These are phyloP conservation scores for Leishmania amazonensis DNA, from an alignment of 208 protist species.

Conservation along the genomic window DNA sequence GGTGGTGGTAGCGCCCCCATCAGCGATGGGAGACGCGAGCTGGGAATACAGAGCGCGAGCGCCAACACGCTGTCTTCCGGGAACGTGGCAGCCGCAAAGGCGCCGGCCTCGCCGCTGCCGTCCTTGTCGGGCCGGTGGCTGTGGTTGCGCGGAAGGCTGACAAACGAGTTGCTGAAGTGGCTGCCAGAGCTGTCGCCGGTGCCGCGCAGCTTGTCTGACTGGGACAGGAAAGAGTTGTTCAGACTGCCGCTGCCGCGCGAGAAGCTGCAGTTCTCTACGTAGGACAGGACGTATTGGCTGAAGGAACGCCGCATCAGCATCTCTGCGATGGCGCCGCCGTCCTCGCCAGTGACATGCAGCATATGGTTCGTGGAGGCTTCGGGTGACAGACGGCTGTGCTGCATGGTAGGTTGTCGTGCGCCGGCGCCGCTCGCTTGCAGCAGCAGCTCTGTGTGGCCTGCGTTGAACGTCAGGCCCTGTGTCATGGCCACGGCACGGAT, in stretches of 20 bases:
- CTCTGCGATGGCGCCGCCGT: neutral
- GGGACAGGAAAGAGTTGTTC: slow-evolving; percentile 7
- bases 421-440: neutral
- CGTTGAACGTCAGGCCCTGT: slow-evolving; percentile 33
- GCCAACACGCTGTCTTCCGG: slow-evolving; percentile 46
- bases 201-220: neutral
- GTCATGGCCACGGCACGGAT: slow-evolving; percentile 42
- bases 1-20: slow-evolving; percentile 10
- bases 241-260: slow-evolving; percentile 7
- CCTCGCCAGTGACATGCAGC: neutral
- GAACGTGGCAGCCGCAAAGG: slow-evolving; percentile 14
- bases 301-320: slow-evolving; percentile 12
- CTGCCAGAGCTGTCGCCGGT: neutral
- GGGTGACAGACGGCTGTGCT: neutral
- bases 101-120: neutral
- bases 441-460: slow-evolving; percentile 9
- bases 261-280: slow-evolving; percentile 47
- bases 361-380: neutral
- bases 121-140: neutral
- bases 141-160: neutral
- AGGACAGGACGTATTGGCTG: slow-evolving; percentile 37
- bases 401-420: neutral
- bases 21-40: slow-evolving; percentile 22
- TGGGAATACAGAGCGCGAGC: slow-evolving; percentile 35
- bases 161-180: neutral